Base-by-base conservation (phyloP, 1,284 basidiomycete species). In the Trametes sp. region DNA sequence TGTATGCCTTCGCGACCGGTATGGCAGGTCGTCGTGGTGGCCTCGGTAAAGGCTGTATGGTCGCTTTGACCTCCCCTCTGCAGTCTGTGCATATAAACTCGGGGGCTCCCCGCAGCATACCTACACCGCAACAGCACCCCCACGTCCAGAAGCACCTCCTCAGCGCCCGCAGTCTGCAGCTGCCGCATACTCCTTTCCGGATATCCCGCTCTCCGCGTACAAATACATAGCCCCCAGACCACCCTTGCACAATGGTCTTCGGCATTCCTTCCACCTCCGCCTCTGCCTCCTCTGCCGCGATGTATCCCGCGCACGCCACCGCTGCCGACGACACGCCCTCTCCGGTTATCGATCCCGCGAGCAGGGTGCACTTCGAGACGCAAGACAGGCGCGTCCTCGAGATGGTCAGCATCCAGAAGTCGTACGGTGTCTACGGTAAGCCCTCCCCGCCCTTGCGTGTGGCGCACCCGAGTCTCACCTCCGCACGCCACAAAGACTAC, bases 361-460 rank as follows among this genome's bases (percentile, higher is more conserved):
- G 62, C 52, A 52, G 48, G 44, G 31, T 63, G 29, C 55, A 61
- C 35, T 14, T 24, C 4, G 14, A 24, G 4, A 23, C 50, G 13
- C 62, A 62, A 42, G 48, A 66, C 56, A 53, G 58, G 14, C 55
- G 50, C 29, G 51, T 66, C n/a, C 19, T 53, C 24, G 42, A 62
- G 42, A 56, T 70, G 55, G 45, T 67, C 49, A 52, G 33, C 26
- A 49, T 54, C 28, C 58, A 44, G 21, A 19, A 65, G 4, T 54
- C 41, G 23, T 45, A 35, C n/a, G 62, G 80, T 13, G 71, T 89
- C 65, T 80, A 85, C 52, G 86, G 87, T 88, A 72, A 53, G 84
- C 80, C 54, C 23, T n/a, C 31, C 57, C 21, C 52, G 36, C 35
- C 9, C 21, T 1, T n/a, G 33, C 14, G n/a, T 58, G 46, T 50